phyloP scores from a whole-genome alignment of 768 basidiomycete species.

The Tricholoma terreum region DNA sequence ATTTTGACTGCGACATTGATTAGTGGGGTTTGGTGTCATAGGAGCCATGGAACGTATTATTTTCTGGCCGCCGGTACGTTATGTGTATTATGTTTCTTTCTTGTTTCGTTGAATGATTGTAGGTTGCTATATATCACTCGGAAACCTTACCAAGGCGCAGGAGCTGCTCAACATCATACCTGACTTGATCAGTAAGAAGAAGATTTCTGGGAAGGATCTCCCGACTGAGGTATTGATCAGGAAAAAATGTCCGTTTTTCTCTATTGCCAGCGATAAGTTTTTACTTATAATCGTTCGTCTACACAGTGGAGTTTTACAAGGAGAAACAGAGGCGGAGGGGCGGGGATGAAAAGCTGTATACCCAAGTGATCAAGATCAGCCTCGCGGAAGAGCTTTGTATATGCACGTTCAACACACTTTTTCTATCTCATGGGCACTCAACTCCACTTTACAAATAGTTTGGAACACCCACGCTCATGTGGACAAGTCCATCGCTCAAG shows the following conservation, averaged over 20 bases:
- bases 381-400: slow-evolving; percentile 73
- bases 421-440: not conserved
- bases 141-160: slow-evolving; percentile 57
- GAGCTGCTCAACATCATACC: slow-evolving; percentile 62
- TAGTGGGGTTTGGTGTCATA: slow-evolving; percentile 20
- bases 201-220: slow-evolving; percentile 62
- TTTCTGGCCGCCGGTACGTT: slow-evolving; percentile 64
- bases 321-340: slow-evolving; percentile 58
- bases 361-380: slow-evolving; percentile 58
- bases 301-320: slow-evolving; percentile 68
- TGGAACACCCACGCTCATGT: slow-evolving; percentile 79
- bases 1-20: not conserved
- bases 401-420: slow-evolving; percentile 43
- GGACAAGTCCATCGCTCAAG: slow-evolving; percentile 46
- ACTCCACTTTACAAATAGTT: slow-evolving; percentile 40
- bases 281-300: not conserved
- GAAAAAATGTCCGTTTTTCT: slow-evolving; percentile 57
- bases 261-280: not conserved
- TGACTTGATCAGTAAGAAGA: slow-evolving; percentile 53
- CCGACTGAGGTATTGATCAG: slow-evolving; percentile 77
- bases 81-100: too few species aligned
- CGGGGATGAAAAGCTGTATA: slow-evolving; percentile 49
- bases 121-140: slow-evolving; percentile 64
- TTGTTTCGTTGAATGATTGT: not conserved
- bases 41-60: slow-evolving; percentile 79